Evolutionary conservation across 805 yeast genomes (phyloP).

Genomic region (Metschnikowia noctiluminum): DNA sequence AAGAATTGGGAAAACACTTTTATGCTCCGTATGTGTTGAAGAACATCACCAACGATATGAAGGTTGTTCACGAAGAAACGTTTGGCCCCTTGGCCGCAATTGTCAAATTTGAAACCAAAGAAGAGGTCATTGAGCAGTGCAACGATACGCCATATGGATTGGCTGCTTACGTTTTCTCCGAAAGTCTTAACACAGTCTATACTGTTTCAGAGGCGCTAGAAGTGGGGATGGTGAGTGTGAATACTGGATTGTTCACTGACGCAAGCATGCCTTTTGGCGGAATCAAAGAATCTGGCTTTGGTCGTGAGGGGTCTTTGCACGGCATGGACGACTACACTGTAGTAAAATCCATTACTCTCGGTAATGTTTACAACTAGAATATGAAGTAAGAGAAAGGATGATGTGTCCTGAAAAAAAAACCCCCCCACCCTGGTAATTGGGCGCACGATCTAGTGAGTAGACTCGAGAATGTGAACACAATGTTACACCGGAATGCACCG

Average conservation of each 20-base stretch:
- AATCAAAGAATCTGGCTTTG: constrained; percentile 63
- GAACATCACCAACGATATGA: constrained; percentile 49
- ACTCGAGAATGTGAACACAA: too few species aligned
- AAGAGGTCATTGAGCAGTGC: constrained; percentile 52
- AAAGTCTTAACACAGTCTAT: constrained; percentile 48
- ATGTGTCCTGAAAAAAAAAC: not conserved
- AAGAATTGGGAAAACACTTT: constrained; percentile 48
- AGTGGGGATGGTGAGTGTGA: constrained; percentile 64
- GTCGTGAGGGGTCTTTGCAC: constrained; percentile 63
- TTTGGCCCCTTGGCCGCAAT: constrained; percentile 66
- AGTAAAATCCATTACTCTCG: constrained; percentile 50
- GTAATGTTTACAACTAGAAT: constrained; percentile 29
- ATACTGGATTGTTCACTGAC: constrained; percentile 56
- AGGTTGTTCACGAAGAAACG: constrained; percentile 54
- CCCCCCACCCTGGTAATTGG: too few species aligned
- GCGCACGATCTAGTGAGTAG: too few species aligned
- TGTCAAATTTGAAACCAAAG: constrained; percentile 49
- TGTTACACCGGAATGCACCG: too few species aligned
- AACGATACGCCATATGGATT: constrained; percentile 56
- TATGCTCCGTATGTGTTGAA: constrained; percentile 54
- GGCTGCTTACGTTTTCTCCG: constrained; percentile 58
- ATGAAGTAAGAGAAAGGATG: not conserved
- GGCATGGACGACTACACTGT: constrained; percentile 62
- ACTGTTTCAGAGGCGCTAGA: constrained; percentile 55
- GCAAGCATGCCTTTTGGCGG: constrained; percentile 60